Conservation (phyloP, 495 filamentous ascomycete genomes). For the Tuber melanosporum region DNA sequence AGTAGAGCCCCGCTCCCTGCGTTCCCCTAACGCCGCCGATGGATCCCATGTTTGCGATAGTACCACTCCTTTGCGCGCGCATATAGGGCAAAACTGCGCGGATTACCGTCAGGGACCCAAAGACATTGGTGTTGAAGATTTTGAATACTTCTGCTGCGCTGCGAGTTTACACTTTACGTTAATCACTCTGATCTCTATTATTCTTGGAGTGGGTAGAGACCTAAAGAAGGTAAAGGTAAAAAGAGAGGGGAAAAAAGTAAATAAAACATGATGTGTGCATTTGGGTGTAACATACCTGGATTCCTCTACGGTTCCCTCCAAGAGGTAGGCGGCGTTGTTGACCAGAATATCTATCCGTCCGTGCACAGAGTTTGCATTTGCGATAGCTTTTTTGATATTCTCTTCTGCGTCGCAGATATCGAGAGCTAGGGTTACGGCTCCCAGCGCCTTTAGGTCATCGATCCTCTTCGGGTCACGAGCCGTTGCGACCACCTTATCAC, state of each 20-base stretch:
- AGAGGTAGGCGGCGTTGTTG: constrained; percentile 49
- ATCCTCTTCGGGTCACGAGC: constrained; percentile 39
- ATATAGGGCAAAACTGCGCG: constrained; percentile 49
- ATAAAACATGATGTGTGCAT: background rate
- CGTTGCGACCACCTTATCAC: constrained; percentile 48
- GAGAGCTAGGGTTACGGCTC: constrained; percentile 44
- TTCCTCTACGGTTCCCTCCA: constrained; percentile 48
- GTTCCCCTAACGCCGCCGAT: constrained; percentile 34
- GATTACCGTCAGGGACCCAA: constrained; percentile 46
- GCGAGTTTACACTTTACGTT: background rate
- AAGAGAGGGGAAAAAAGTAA: background rate
- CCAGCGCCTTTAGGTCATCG: constrained; percentile 42
- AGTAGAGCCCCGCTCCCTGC: constrained; percentile 44
- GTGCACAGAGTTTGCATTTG: constrained; percentile 41
- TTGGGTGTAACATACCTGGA: constrained; percentile 33
- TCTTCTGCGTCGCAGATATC: constrained; percentile 41
- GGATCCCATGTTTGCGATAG: constrained; percentile 45
- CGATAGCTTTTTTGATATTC: constrained; percentile 41
- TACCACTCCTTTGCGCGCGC: constrained; percentile 46
- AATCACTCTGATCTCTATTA: constrained; percentile 8
- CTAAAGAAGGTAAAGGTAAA: background rate
- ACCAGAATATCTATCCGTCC: constrained; percentile 50
- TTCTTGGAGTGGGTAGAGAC: background rate
- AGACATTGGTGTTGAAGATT: constrained; percentile 48
- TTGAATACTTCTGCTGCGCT: constrained; percentile 41